Conservation (phyloP, 1,284 basidiomycete species). For the Xerocomus amazonicus region DNA sequence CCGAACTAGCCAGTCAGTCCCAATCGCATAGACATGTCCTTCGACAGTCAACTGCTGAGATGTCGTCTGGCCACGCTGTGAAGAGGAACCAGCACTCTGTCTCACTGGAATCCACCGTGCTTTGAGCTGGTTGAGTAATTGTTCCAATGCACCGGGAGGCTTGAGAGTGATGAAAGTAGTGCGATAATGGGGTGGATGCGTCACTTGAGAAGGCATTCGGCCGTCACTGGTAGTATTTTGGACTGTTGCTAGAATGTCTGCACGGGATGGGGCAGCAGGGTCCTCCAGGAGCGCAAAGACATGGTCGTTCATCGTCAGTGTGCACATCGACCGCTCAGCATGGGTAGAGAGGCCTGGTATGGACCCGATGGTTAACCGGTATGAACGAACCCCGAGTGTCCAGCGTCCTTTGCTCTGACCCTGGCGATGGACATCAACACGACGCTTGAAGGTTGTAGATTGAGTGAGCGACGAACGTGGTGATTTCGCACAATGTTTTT, state of each 20-base stretch:
- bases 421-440: conserved; percentile 35
- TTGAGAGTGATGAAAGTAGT: conserved; percentile 69
- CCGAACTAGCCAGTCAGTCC: conserved; percentile 76
- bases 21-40: conserved; percentile 65
- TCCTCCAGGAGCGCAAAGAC: conserved; percentile 76
- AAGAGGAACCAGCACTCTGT: conserved; percentile 41
- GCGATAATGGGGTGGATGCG: conserved; percentile 62
- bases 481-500: conserved; percentile 70
- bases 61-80: conserved; percentile 46
- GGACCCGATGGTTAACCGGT: conserved; percentile 60
- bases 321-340: conserved; percentile 66
- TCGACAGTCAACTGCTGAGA: conserved; percentile 67
- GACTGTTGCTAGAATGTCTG: conserved; percentile 47
- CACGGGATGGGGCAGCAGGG: conserved; percentile 59
- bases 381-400: conserved; percentile 66
- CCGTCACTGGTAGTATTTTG: conserved; percentile 35
- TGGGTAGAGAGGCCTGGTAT: conserved; percentile 47
- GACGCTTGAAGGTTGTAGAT: conserved; percentile 3
- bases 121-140: conserved; percentile 63
- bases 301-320: conserved; percentile 72
- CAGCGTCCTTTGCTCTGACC: conserved; percentile 58
- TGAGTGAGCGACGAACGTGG: conserved; percentile 44
- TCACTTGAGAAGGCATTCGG: conserved; percentile 29
- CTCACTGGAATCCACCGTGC: conserved; percentile 71
- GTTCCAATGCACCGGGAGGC: conserved; percentile 69